Conservation (phyloP, 2,329 filamentous ascomycete genomes). For the Sporothrix pseudoabietina region DNA sequence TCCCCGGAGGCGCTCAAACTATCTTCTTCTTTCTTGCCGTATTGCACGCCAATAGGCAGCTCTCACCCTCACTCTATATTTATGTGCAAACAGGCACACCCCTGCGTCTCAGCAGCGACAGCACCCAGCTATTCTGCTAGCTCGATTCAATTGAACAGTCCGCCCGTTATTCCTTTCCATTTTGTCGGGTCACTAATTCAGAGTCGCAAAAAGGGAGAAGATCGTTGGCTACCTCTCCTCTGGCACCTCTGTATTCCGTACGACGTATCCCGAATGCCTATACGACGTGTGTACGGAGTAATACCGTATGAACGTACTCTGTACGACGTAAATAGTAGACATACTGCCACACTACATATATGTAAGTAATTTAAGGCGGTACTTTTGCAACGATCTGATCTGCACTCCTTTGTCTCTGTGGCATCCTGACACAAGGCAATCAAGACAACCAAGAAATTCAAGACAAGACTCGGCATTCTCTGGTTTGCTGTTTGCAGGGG, state of each 20-base stretch:
- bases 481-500: background rate
- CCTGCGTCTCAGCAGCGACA: background rate
- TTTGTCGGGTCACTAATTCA: background rate
- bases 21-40: background rate
- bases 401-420: background rate
- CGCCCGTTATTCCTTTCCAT: slow-evolving; percentile 18
- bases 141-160: background rate
- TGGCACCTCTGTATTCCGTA: background rate
- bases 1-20: background rate
- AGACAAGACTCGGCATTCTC: background rate
- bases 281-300: background rate
- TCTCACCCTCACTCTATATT: background rate
- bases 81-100: slow-evolving; percentile 6
- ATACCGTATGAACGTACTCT: background rate
- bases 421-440: too few species aligned
- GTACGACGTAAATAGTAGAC: too few species aligned
- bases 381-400: slow-evolving; percentile 8
- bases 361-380: slow-evolving; percentile 2
- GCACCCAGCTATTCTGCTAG: background rate
- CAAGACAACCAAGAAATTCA: background rate
- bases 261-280: background rate
- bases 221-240: background rate
- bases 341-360: background rate
- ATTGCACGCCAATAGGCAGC: background rate
- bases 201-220: background rate